A percentile compares a stretch with the other conserved stretches of the same genome.
These are phyloP conservation scores for Phytophthora litchii DNA, from an alignment of 352 stramenopile genomes.

Conservation along the genomic window DNA sequence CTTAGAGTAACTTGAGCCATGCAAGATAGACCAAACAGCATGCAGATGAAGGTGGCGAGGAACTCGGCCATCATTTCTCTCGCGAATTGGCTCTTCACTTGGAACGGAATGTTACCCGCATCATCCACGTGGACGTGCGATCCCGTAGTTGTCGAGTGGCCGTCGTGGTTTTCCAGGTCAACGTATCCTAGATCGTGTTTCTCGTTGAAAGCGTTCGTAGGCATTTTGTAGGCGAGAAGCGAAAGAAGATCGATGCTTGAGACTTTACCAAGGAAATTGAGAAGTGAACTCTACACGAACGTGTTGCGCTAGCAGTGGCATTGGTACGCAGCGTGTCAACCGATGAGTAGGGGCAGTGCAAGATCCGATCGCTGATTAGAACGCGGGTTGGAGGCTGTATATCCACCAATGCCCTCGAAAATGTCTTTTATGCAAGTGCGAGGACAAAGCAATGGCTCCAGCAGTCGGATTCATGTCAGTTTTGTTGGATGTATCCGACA, in stretches of 20 bases:
- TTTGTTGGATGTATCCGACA: conserved; percentile 23
- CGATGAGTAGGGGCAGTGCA: too few relatives aligned
- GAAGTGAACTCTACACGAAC: conserved; percentile 17
- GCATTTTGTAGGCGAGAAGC: conserved; percentile 13
- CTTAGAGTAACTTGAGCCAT: conserved; percentile 57
- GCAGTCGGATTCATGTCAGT: conserved; percentile 2
- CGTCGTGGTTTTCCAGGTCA: conserved; percentile 24
- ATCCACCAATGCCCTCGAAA: conserved; percentile 18
- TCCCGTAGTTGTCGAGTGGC: conserved; percentile 13
- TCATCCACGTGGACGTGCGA: conserved; percentile 12
- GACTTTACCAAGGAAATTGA: conserved; percentile 18
- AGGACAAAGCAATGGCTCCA: conserved; percentile 22
- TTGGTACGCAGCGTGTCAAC: conserved; percentile 18
- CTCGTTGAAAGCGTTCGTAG: conserved; percentile 14
- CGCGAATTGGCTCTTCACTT: conserved; percentile 39
- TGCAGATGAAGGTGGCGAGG: conserved; percentile 57
- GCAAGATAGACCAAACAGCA: conserved; percentile 55
- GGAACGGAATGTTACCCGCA: conserved; percentile 6
- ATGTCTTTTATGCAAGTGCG: conserved; percentile 17
- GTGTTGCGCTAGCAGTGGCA: conserved; percentile 8
- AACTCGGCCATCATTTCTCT: conserved; percentile 64
- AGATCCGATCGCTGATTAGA: conserved; percentile 2
- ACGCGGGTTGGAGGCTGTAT: conserved; percentile 18
- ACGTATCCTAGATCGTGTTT: conserved; percentile 28
- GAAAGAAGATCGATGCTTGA: background rate